Evolutionary conservation across 208 protist genomes (phyloP).

Genomic region (Leptomonas pyrrhocoris): DNA sequence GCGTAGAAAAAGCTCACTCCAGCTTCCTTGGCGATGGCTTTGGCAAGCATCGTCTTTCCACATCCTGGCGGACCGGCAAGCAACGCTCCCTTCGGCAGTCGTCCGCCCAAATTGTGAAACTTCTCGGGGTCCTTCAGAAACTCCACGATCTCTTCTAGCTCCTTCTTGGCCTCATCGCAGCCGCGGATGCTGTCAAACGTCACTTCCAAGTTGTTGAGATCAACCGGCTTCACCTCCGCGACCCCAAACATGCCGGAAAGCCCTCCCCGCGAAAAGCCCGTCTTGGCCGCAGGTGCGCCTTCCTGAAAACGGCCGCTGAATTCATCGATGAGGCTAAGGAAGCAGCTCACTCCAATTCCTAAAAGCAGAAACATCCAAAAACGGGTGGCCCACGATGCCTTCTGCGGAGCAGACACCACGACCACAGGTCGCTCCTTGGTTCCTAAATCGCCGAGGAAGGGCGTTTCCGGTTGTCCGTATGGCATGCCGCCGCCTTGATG

Average conservation of each 20-base stretch:
- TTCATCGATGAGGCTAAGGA: conserved; percentile 48
- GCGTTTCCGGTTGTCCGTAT: conserved; percentile 16
- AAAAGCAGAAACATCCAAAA: conserved; percentile 76
- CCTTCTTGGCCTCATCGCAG: conserved; percentile 92
- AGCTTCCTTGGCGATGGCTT: conserved; percentile 93
- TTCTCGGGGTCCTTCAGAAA: conserved; percentile 96
- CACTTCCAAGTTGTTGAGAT: conserved; percentile 76
- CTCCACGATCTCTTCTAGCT: conserved; percentile 91
- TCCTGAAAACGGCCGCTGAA: conserved; percentile 45
- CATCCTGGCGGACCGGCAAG: conserved; percentile 98
- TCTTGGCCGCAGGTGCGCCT: conserved; percentile 28
- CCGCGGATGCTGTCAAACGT: conserved; percentile 90
- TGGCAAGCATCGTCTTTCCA: conserved; percentile 95
- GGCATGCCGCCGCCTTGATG: conserved; percentile 23
- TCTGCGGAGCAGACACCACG: conserved; percentile 72
- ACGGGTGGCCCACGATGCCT: conserved; percentile 63
- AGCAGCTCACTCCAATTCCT: conserved; percentile 71
- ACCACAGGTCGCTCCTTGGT: conserved; percentile 81
- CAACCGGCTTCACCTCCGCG: conserved; percentile 73
- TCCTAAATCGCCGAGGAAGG: conserved; percentile 57
- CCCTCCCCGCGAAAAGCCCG: conserved; percentile 28
- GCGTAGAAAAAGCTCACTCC: conserved; percentile 97
- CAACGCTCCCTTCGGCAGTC: conserved; percentile 96
- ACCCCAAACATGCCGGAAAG: conserved; percentile 48
- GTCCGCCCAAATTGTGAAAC: conserved; percentile 94